Conservation (phyloP, 768 basidiomycete species). For the Tulasnella sp. region DNA sequence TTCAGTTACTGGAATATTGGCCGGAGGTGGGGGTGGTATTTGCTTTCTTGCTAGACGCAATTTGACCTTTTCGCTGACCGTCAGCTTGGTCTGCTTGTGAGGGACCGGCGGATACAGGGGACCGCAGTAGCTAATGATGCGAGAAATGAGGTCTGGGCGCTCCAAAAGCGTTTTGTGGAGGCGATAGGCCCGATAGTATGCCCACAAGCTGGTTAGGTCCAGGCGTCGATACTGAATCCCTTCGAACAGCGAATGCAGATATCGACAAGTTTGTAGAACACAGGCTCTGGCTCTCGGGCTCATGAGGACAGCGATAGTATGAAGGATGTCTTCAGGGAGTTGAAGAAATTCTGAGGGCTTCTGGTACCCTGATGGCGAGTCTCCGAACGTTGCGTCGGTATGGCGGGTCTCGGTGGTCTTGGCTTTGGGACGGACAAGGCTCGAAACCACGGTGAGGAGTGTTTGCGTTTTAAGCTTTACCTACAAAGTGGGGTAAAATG, state of each 20-base stretch:
- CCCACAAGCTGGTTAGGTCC: background rate
- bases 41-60: background rate
- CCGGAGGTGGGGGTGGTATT: background rate
- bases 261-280: background rate
- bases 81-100: background rate
- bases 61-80: background rate
- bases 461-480: background rate
- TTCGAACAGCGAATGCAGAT: background rate
- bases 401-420: background rate
- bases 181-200: background rate
- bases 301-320: background rate
- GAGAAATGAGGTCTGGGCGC: background rate
- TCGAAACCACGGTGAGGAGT: background rate
- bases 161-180: background rate
- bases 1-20: background rate
- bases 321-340: background rate
- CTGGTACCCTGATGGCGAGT: background rate
- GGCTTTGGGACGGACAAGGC: background rate
- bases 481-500: background rate
- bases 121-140: background rate
- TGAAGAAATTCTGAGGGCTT: too few species aligned
- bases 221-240: background rate
- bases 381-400: background rate
- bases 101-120: background rate
- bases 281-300: background rate